Evolutionary conservation across 768 basidiomycete genomes (phyloP), one percentile per base, ranked within the genome.

Genomic region (Rhodotorula toruloides): DNA sequence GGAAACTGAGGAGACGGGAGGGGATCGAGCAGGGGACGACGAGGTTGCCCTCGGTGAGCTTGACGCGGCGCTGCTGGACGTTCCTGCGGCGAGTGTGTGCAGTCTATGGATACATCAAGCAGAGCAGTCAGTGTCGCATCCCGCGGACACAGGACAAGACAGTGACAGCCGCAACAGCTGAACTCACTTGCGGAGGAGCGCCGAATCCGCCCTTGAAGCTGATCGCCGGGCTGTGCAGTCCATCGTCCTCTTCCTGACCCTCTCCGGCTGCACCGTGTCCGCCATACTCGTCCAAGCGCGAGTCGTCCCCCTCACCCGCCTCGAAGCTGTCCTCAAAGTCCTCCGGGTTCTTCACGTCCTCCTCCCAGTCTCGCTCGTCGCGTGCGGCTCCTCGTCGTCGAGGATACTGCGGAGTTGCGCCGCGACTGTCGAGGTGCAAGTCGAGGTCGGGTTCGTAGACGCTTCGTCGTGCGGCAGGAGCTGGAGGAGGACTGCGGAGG

Each of bases 1-100:
- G 88, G 87, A 64, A 96, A 77, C 77, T 75, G 27, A 91, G 84
- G 46, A 97, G 81, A 73, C 87, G 87, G 6, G 89, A 85, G 12
- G 93, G 93, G 4, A 96, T 89, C 53, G 84, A 82, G 61, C 92
- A 80, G 70, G 92, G 86, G 22, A 92, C 80, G 22, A 94, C 90
- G 49, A 94, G 82, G 76, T 96, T 90, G 13, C 93, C 93, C 74
- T 89, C 86, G 49, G 87, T 91, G 62, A 91, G 80, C 68, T 86
- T 86, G 25, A 96, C 88, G 27, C 86, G 55, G 4, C 67, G 55
- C 29, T 62, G 53, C 32, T 60, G 65, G 27, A 59, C 48, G 58
- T 65, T 65, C 57, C 63, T 68, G n/a, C 71, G 53, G 25, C 71
- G 49, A 4, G 58, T 14, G 17, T 63, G 60, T 11, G 71, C 71